These are phyloP conservation scores for Solanum ossicruentum DNA, from an alignment of 257 asterid species.

Conservation along the genomic window DNA sequence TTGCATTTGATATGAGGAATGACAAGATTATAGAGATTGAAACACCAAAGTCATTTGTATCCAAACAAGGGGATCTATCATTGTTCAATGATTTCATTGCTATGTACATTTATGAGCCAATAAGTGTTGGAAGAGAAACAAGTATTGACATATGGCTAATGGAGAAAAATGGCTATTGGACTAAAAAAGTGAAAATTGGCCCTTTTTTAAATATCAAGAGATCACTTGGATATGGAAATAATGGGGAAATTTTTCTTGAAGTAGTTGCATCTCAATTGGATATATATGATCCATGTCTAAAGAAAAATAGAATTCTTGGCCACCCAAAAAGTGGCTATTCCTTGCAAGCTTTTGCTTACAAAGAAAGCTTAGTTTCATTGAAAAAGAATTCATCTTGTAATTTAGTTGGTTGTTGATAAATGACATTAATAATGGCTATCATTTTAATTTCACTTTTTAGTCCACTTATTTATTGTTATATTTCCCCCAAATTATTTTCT, in stretches of 20 bases:
- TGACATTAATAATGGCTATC: not conserved
- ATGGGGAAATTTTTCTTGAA: constrained; percentile 21
- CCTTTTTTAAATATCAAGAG: constrained; percentile 21
- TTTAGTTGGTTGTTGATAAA: not conserved
- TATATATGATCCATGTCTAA: not conserved
- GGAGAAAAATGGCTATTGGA: constrained; percentile 27
- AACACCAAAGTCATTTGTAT: constrained; percentile 11
- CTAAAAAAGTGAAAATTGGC: constrained; percentile 9
- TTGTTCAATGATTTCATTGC: constrained; percentile 23
- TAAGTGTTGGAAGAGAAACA: not conserved
- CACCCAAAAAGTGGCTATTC: not conserved
- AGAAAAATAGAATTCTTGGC: not conserved
- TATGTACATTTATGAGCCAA: constrained; percentile 16
- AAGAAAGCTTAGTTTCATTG: constrained; percentile 1
- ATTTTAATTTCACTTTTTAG: not conserved
- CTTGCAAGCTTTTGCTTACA: not conserved
- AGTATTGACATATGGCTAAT: constrained; percentile 27
- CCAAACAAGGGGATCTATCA: constrained; percentile 20
- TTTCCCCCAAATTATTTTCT: no score
- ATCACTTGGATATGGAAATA: constrained; percentile 35
- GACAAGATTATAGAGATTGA: constrained; percentile 19
- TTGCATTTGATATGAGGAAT: constrained; percentile 22
- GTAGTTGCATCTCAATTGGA: not conserved
- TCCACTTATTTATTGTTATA: not conserved
- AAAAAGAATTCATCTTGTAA: not conserved